Conservation (phyloP, 2,329 filamentous ascomycete genomes). For the Colletotrichum horii region DNA sequence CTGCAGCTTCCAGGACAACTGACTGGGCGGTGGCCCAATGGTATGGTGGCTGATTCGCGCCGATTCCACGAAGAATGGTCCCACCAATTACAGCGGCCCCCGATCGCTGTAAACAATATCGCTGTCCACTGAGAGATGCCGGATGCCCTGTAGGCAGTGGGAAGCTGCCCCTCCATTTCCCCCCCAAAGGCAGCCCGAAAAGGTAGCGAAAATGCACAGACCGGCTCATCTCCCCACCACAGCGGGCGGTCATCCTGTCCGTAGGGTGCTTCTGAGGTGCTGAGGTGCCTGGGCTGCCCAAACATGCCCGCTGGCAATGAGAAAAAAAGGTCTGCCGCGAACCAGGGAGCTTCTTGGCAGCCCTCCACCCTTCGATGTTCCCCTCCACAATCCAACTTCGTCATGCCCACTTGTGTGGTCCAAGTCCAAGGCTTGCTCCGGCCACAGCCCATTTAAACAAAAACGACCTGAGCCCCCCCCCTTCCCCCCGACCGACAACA, state of each 20-base stretch:
- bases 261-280: background rate
- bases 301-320: background rate
- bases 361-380: constrained; percentile 15
- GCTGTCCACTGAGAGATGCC: background rate
- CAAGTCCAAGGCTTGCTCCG: constrained; percentile 19
- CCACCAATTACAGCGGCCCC: constrained; percentile 3
- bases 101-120: background rate
- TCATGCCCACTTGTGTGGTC: constrained; percentile 23
- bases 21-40: background rate
- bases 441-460: constrained; percentile 22
- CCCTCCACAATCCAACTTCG: constrained; percentile 23
- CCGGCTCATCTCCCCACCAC: constrained; percentile 3
- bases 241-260: background rate
- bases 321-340: background rate
- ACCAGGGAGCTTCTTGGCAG: constrained; percentile 21
- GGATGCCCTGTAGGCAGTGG: background rate
- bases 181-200: background rate
- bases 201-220: constrained; percentile 6
- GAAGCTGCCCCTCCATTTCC: background rate
- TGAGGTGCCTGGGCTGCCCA: background rate
- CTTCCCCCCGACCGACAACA: constrained; percentile 30
- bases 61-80: background rate
- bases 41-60: background rate
- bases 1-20: background rate
- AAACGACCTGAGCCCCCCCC: constrained; percentile 15